Evolutionary conservation across 257 asterid species (phyloP), one percentile per base, ranked within the genome.

Genomic region (Capsicum baccatum): DNA sequence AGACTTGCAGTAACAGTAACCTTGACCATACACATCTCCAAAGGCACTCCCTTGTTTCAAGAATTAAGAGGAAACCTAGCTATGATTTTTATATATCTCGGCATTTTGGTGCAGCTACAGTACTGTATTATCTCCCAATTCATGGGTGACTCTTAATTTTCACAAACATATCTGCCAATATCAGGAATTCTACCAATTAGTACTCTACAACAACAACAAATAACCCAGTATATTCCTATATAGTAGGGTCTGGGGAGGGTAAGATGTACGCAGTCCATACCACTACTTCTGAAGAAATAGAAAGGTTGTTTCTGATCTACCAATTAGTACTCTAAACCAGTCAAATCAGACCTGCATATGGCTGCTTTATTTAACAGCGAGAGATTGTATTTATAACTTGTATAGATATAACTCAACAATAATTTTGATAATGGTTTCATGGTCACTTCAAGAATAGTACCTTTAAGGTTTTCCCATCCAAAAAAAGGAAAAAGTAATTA

Each of bases 51-150:
- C 79, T 9, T 15, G 33, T 66, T 63, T 58, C 54, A 62, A 35
- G 42, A 62, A 48, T 39, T 82, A 50, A 21, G 16, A 81, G 57
- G 76, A 14, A 81, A 59, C 67, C 84, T 7, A 68, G 84, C 21
- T 2, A n/a, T 81, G 84, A 10, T 37, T 44, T 68, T 4, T n/a
- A 6, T 44, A 66, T 66, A n/a, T 16, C 73, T 56, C 62, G 55
- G 13, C 59, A 76, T 84, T 52, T 68, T 52, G 52, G 12, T 79
- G n/a, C 37, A 68, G 66, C 59, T 86, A 91, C 76, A 90, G 84
- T 83, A 81, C 21, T 55, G 85, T 37, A 44, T 89, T 89, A 17
- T 90, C 92, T 84, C 93, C 98, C 83, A 95, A 57, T 70, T 92
- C 92, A 70, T 79, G 87, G 86, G 94, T 86, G 82, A 94, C 92